Evolutionary conservation across 2,329 filamentous ascomycete genomes (phyloP), one percentile per base, ranked within the genome.

Genomic region (Cladosporium phlei): DNA sequence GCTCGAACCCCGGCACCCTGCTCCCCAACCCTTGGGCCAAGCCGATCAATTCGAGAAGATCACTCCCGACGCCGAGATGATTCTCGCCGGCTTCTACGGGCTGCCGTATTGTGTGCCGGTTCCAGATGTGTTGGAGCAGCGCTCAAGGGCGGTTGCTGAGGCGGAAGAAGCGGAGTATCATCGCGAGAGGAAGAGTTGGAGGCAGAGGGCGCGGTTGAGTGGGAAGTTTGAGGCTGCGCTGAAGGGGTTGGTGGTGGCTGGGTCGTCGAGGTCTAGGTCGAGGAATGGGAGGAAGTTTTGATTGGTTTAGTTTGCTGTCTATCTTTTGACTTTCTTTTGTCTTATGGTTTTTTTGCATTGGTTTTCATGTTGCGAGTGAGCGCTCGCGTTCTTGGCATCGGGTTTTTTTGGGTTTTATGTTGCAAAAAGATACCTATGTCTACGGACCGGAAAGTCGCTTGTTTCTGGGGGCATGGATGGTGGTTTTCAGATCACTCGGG

Each of bases 121-220:
- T 7, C 25, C 42, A 6, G 30, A 45, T 5, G 17, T 32, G 1
- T 5, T 37, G 32, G 14, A 37, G 16, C 30, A 35, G 32, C 30
- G 32, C 4, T 16, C 32, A 4, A 24, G 11, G 17, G 42, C 32
- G 9, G 17, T 45, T 2, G 42, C 42, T 2, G 42, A 45, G 16
- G 42, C 42, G 8, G 42, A 45, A 25, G 42, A 45, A 22, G 32
- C 24, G 3, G 42, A 45, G 32, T 45, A 45, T 12, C 42, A 45
- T 22, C 19, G 24, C 10, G 11, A 12, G 24, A 34, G 11, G 25
- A 25, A 19, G 8, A n/a, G n/a, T n/a, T 27, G 4, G 16, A 45
- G 10, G 42, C 22, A n/a, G 17, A 29, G 14, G 32, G 42, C 16
- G 3, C 29, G 28, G 14, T 4, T 32, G 20, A 43, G 28, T 24